Conservation (phyloP, 192 early-diverging fungal genomes). For the Gaertneriomyces semiglobifer region DNA sequence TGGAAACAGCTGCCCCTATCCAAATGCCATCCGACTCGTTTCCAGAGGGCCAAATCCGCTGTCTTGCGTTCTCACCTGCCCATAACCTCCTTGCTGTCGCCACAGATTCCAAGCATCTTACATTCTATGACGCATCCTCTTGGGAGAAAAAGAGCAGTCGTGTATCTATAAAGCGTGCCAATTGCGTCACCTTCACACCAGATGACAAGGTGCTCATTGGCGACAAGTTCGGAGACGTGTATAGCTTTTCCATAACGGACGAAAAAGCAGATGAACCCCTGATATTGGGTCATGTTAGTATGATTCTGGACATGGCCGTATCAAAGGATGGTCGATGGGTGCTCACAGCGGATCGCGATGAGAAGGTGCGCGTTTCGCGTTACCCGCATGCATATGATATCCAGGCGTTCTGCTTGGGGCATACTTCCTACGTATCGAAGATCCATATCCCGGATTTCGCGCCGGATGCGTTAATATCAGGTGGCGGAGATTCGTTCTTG, state of each 20-base stretch:
- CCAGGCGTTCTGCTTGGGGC: constrained; percentile 84
- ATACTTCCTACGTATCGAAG: constrained; percentile 76
- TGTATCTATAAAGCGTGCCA: constrained; percentile 65
- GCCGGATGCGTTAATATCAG: constrained; percentile 63
- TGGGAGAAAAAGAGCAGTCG: constrained; percentile 17
- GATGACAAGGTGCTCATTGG: constrained; percentile 64
- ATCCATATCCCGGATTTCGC: constrained; percentile 59
- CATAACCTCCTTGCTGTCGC: constrained; percentile 14
- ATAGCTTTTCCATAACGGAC: constrained; percentile 56
- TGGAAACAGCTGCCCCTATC: not conserved
- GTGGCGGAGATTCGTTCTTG: constrained; percentile 78
- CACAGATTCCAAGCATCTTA: constrained; percentile 20
- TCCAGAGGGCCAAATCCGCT: not conserved
- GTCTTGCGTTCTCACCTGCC: constrained; percentile 13
- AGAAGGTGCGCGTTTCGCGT: constrained; percentile 91
- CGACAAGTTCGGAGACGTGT: constrained; percentile 97
- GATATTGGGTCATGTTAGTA: constrained; percentile 90
- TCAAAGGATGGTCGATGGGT: constrained; percentile 63
- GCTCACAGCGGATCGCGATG: constrained; percentile 93
- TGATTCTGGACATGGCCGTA: constrained; percentile 81
- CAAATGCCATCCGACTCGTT: constrained; percentile 3
- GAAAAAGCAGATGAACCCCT: constrained; percentile 38
- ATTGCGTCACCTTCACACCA: constrained; percentile 65
- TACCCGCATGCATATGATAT: constrained; percentile 91
- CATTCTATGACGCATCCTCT: constrained; percentile 11